phyloP scores from a whole-genome alignment of 2,329 filamentous ascomycete species.

The Fusarium lateritium region DNA sequence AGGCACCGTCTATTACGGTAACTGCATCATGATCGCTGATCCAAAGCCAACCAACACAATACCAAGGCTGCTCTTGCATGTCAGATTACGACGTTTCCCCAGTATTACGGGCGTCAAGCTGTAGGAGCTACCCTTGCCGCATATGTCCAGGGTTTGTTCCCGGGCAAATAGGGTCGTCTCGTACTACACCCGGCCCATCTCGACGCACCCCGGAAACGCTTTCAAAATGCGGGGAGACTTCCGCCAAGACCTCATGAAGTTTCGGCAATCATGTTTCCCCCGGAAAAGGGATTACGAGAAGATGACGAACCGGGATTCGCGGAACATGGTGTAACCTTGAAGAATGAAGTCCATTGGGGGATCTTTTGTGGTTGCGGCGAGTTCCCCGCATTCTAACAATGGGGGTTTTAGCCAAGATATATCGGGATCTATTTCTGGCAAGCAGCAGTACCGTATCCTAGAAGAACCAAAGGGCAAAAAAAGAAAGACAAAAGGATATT shows the following conservation, averaged over 20 bases:
- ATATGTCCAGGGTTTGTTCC: slow-evolving; percentile 13
- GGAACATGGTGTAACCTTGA: not conserved
- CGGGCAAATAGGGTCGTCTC: slow-evolving; percentile 33
- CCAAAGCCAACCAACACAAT: slow-evolving; percentile 14
- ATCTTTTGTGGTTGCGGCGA: slow-evolving; percentile 11
- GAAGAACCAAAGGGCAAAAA: not conserved
- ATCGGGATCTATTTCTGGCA: slow-evolving; percentile 15
- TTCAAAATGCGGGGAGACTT: slow-evolving; percentile 41
- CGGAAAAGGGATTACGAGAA: slow-evolving; percentile 26
- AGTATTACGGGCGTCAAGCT: slow-evolving; percentile 30
- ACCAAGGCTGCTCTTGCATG: slow-evolving; percentile 31
- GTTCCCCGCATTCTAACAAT: slow-evolving; percentile 34
- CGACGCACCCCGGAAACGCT: slow-evolving; percentile 29
- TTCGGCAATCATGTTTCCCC: slow-evolving; percentile 25
- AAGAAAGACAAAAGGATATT: not conserved
- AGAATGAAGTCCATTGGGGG: not conserved
- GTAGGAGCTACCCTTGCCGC: slow-evolving; percentile 16
- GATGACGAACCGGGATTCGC: slow-evolving; percentile 23
- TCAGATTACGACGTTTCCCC: slow-evolving; percentile 40
- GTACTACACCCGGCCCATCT: slow-evolving; percentile 9
- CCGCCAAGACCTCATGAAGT: slow-evolving; percentile 10
- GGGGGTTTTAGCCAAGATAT: not conserved
- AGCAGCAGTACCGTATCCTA: not conserved
- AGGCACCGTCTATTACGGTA: not conserved
- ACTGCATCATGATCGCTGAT: not conserved